Evolutionary conservation across 345 rosid species (phyloP), one percentile per base, ranked within the genome.

Genomic region (Jatropha curcas): DNA sequence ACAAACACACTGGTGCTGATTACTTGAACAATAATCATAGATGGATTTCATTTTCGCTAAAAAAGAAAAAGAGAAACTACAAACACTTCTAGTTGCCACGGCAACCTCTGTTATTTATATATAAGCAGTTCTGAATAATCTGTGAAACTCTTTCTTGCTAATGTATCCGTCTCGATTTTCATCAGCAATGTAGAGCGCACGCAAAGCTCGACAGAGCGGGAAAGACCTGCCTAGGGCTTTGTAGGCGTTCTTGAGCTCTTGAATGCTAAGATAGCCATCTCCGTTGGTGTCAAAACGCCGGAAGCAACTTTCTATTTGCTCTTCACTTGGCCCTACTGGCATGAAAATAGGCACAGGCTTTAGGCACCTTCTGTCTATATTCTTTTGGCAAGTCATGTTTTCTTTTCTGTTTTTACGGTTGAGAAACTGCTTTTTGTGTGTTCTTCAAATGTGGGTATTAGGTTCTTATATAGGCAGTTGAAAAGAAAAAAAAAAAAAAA

Each of bases 161-260:
- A 73, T 73, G 63, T 56, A 65, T 12, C 76, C 76, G 56, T 73
- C 76, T 28, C 76, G 34, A 66, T 73, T 48, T 27, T 65, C 65
- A 57, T 65, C 76, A 2, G 71, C 76, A 28, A 52, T 34, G n/a
- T 8, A n/a, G 13, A 73, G 55, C 17, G 76, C 65, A 5, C 71
- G 34, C 39, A 41, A 39, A 6, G 64, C 33, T 31, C 76, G 52
- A 45, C 62, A 43, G 1, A 16, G 11, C 10, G 71, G 46, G 65
- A 65, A 65, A 5, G 34, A 37, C 20, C 33, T n/a, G 14, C 76
- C 76, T 16, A 73, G 24, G 8, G 11, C 0, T 14, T 31, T 60
- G 43, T 52, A 73, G 1, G 71, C 76, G 0, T 22, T 17, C 14
- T 7, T 33, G 8, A 73, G 65, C 46, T 73, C 76, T 43, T 73